Conservation (phyloP, 2,329 filamentous ascomycete genomes). For the Ophiostoma himal-ulmi region DNA sequence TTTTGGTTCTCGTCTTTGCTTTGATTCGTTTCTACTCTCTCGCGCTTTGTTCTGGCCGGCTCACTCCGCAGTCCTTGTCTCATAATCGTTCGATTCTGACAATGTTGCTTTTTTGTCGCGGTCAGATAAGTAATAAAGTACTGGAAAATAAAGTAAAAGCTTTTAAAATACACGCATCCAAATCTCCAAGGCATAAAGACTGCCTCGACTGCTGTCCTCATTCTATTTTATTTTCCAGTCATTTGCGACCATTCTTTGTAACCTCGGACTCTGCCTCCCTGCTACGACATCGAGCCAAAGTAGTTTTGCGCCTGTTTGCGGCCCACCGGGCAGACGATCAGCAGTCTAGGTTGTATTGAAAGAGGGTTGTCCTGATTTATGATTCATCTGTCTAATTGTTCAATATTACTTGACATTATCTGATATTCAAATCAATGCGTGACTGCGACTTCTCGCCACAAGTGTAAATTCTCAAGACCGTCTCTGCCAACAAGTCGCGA, state of each 20-base stretch:
- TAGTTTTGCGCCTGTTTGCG: conserved; percentile 10
- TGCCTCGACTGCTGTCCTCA: background rate
- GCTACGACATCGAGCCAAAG: too few relatives aligned
- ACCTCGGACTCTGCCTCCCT: too few relatives aligned
- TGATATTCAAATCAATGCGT: background rate
- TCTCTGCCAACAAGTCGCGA: too few relatives aligned
- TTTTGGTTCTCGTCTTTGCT: background rate
- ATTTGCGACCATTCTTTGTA: too few relatives aligned
- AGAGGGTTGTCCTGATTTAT: background rate
- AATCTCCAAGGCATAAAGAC: background rate
- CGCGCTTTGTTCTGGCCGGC: background rate
- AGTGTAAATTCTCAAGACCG: background rate
- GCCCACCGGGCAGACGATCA: background rate
- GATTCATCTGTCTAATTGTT: background rate
- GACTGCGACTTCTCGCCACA: background rate
- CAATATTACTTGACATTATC: too few relatives aligned
- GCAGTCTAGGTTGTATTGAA: background rate
- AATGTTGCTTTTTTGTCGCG: background rate
- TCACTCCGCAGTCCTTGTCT: background rate
- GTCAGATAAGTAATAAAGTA: too few relatives aligned
- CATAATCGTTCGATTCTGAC: background rate
- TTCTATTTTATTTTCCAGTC: too few relatives aligned
- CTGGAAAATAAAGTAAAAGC: too few relatives aligned
- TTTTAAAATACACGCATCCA: too few relatives aligned
- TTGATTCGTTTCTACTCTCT: background rate